Conservation (phyloP, 495 filamentous ascomycete genomes). For the Neurospora sp. region DNA sequence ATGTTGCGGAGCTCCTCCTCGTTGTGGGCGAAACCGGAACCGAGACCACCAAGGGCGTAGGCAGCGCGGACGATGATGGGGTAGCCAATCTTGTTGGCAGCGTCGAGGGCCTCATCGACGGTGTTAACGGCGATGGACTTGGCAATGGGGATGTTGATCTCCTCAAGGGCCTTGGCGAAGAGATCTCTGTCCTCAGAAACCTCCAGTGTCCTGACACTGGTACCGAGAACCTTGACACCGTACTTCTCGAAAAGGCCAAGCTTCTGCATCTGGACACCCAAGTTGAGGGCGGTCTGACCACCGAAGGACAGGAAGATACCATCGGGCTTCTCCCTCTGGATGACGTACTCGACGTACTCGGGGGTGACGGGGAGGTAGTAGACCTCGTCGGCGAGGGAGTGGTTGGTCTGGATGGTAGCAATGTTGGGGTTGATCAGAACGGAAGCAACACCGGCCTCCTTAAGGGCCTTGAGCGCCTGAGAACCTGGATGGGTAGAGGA, state of each 20-base stretch:
- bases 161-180: slow-evolving; percentile 75
- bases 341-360: slow-evolving; percentile 94
- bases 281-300: slow-evolving; percentile 91
- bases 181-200: slow-evolving; percentile 93
- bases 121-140: slow-evolving; percentile 87
- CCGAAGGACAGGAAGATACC: slow-evolving; percentile 96
- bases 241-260: slow-evolving; percentile 93
- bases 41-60: slow-evolving; percentile 89
- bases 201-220: slow-evolving; percentile 86
- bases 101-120: slow-evolving; percentile 80
- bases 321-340: slow-evolving; percentile 89
- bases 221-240: slow-evolving; percentile 88
- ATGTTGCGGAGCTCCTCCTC: slow-evolving; percentile 86
- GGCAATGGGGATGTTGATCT: slow-evolving; percentile 95
- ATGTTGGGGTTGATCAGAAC: slow-evolving; percentile 98
- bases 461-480: slow-evolving; percentile 93
- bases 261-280: slow-evolving; percentile 94
- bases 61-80: slow-evolving; percentile 96
- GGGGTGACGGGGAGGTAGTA: slow-evolving; percentile 96
- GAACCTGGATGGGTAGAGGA: slow-evolving; percentile 49
- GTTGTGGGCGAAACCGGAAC: slow-evolving; percentile 94
- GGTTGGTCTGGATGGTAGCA: slow-evolving; percentile 96
- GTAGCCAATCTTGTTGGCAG: slow-evolving; percentile 80
- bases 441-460: slow-evolving; percentile 91
- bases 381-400: slow-evolving; percentile 91